Percentiles rank a stretch among this genome's conserved stretches.
Conservation (phyloP, 2,329 filamentous ascomycete species). For the Fulvia fulva region DNA sequence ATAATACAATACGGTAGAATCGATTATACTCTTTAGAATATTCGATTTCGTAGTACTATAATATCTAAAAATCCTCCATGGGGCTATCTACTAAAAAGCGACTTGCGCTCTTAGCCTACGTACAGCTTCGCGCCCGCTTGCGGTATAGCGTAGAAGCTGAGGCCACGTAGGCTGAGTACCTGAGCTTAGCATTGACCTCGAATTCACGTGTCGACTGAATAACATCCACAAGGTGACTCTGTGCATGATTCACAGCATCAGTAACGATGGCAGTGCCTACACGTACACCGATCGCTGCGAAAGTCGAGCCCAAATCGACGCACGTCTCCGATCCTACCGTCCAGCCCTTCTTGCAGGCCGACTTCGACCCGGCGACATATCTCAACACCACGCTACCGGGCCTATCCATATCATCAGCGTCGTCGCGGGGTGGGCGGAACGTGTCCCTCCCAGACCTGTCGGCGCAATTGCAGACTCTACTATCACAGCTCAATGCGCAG, state of each 20-base stretch:
- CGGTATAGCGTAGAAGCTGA: too few relatives aligned
- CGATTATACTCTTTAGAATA: too few relatives aligned
- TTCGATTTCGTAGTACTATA: too few relatives aligned
- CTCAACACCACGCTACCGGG: slow-evolving; percentile 75
- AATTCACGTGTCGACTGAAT: not conserved
- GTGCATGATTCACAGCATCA: not conserved
- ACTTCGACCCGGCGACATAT: slow-evolving; percentile 80
- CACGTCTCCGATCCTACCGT: slow-evolving; percentile 70
- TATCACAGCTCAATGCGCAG: slow-evolving; percentile 84
- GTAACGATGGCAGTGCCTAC: slow-evolving; percentile 12
- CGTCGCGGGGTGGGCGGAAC: slow-evolving; percentile 30
- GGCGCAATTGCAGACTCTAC: slow-evolving; percentile 73
- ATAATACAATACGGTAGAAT: too few relatives aligned
- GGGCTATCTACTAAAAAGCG: too few relatives aligned
- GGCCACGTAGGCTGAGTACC: too few relatives aligned
- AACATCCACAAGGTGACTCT: not conserved
- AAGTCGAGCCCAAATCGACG: slow-evolving; percentile 41
- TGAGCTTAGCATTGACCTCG: too few relatives aligned
- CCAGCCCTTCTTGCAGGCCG: slow-evolving; percentile 67
- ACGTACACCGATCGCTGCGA: not conserved
- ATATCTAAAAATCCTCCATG: too few relatives aligned
- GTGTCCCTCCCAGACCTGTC: slow-evolving; percentile 73
- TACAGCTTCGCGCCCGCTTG: too few relatives aligned
- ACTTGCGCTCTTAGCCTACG: too few relatives aligned
- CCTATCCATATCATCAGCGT: slow-evolving; percentile 50